Base-by-base conservation (phyloP, 2,329 filamentous ascomycete genomes). In the Immersiporthe knoxdaviesiana region DNA sequence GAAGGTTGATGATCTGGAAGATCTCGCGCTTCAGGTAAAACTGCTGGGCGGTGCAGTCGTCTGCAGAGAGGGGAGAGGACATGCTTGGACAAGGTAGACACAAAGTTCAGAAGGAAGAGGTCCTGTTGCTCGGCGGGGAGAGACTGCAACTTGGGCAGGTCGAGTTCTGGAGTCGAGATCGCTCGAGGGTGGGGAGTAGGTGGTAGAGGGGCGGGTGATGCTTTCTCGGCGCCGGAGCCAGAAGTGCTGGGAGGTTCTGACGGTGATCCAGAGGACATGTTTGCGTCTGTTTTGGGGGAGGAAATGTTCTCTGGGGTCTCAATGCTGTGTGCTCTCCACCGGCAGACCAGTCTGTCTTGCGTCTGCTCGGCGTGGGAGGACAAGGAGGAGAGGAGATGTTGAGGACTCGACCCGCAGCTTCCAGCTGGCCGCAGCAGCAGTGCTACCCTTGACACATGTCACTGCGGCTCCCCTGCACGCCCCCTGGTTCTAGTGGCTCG, bases 71-170 rank as follows among this genome's bases (percentile, higher is more conserved):
- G 21, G n/a, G 83, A 83, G 66, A 90, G 85, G 59, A 97, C 92
- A 84, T 97, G 92, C 74, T 91, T 91, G 72, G 90, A 91, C 68
- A 99, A 85, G 71, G 91, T 89, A 37, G 94, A 91, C 47, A 94
- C 91, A 78, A 97, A 97, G 35, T 91, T 97, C 70, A 99, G 86
- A 72, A 99, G 87, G 79, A 96, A 97, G 16, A 99, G 88, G 76
- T 97, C 94, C 81, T 99, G 96, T 79, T 99, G 96, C 82, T 99
- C 96, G 66, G 92, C 89, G 58, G 95, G 93, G 61, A 98, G 88
- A 65, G 92, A 87, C 80, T 97, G 91, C 62, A 99, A 90, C 85
- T 97, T 97, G 76, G 90, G 83, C 74, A 97, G 83, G 78, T 99
- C 94, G 79, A 99, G 92, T 84, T 97, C 92, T 64, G 90, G 91